Evolutionary conservation across 441 rosid species (phyloP).

Genomic region (Populus tomentosa): DNA sequence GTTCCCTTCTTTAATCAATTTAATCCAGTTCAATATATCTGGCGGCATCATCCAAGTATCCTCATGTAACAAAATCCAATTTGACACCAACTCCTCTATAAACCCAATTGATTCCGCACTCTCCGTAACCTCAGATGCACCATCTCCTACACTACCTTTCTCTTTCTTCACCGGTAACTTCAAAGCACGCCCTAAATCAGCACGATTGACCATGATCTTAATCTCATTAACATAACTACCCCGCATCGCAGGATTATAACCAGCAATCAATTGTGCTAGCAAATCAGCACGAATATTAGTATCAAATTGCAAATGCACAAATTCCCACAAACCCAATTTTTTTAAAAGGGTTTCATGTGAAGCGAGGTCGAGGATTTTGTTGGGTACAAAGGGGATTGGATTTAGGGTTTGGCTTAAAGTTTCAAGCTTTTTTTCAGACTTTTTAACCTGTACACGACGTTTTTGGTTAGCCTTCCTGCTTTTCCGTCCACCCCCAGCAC

Average conservation of each 20-base stretch:
- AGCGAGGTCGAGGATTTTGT: conserved; percentile 51
- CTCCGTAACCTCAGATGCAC: conserved; percentile 29
- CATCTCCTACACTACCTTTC: conserved; percentile 15
- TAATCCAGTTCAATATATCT: conserved; percentile 43
- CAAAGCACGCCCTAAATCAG: conserved; percentile 82
- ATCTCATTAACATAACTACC: conserved; percentile 55
- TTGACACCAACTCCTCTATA: conserved; percentile 53
- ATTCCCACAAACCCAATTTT: conserved; percentile 79
- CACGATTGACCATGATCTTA: conserved; percentile 51
- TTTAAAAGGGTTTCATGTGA: conserved; percentile 52
- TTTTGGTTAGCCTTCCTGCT: conserved; percentile 34
- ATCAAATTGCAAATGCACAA: conserved; percentile 64
- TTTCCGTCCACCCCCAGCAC: conserved; percentile 53
- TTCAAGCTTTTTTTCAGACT: conserved; percentile 42
- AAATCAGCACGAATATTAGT: conserved; percentile 45
- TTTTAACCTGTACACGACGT: conserved; percentile 33
- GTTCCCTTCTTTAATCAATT: conserved; percentile 48
- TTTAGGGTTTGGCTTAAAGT: conserved; percentile 37
- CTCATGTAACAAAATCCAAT: conserved; percentile 68
- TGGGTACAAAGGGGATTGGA: conserved; percentile 62
- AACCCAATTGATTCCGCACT: conserved; percentile 46
- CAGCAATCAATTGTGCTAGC: conserved; percentile 57
- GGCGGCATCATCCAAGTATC: conserved; percentile 76
- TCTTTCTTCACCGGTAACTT: conserved; percentile 58
- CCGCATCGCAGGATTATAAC: conserved; percentile 28